A percentile compares a stretch with the other conserved stretches of the same genome.
Evolutionary conservation across 306 rosid species (phyloP).

Genomic region (Malus asiatica): DNA sequence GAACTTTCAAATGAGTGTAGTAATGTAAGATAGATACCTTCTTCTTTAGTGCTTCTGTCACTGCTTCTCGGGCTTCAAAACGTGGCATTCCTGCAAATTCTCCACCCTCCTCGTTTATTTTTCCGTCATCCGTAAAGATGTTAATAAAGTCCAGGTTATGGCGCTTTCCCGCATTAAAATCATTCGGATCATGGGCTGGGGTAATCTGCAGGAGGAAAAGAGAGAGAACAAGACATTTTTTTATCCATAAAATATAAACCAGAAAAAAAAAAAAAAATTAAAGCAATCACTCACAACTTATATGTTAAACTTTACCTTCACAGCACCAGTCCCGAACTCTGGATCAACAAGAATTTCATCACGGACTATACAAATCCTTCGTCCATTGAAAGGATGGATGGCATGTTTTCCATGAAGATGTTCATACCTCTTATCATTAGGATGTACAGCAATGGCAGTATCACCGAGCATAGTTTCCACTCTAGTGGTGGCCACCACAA

Average conservation of each 20-base stretch:
- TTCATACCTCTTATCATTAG: slow-evolving; percentile 59
- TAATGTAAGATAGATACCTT: slow-evolving; percentile 44
- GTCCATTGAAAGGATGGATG: slow-evolving; percentile 80
- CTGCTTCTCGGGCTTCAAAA: slow-evolving; percentile 67
- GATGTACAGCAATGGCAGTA: slow-evolving; percentile 86
- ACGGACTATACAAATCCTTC: slow-evolving; percentile 70
- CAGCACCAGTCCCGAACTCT: slow-evolving; percentile 84
- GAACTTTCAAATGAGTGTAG: not conserved
- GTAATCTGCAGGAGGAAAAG: slow-evolving; percentile 60
- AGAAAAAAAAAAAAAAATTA: slow-evolving; percentile 15
- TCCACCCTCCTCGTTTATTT: slow-evolving; percentile 81
- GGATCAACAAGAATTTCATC: slow-evolving; percentile 88
- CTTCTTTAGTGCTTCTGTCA: slow-evolving; percentile 60
- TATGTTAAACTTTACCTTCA: slow-evolving; percentile 62
- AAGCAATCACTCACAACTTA: not conserved
- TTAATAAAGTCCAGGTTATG: slow-evolving; percentile 75
- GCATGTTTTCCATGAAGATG: slow-evolving; percentile 81
- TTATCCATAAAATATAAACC: not conserved
- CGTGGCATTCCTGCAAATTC: slow-evolving; percentile 83
- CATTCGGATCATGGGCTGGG: slow-evolving; percentile 98
- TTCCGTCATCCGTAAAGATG: slow-evolving; percentile 80
- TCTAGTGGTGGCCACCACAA: slow-evolving; percentile 90
- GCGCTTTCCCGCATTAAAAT: slow-evolving; percentile 83
- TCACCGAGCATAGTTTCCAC: slow-evolving; percentile 99
- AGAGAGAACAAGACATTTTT: slow-evolving; percentile 7